Evolutionary conservation across 2,329 filamentous ascomycete species (phyloP).

Genomic region (Graphilbum sp.): DNA sequence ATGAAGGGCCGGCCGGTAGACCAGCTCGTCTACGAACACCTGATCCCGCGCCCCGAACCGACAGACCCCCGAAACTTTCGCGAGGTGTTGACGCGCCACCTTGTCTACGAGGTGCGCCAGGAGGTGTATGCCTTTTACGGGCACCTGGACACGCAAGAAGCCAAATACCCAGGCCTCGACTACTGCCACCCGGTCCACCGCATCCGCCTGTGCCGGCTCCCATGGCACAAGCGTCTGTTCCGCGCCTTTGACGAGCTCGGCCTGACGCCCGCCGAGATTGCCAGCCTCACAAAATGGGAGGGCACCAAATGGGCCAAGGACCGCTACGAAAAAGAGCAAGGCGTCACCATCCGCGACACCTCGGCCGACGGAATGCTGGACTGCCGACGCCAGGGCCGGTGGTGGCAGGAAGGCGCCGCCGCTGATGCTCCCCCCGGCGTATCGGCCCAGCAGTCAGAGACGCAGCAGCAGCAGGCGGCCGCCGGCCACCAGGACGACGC

Average conservation of each 20-base stretch:
- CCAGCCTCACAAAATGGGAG: slow-evolving; percentile 63
- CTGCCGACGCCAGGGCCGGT: slow-evolving; percentile 36
- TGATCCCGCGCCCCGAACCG: slow-evolving; percentile 52
- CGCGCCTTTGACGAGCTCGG: slow-evolving; percentile 55
- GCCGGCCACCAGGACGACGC: too few relatives aligned
- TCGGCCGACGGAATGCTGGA: slow-evolving; percentile 50
- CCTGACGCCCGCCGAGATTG: slow-evolving; percentile 55
- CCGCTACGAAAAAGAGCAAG: slow-evolving; percentile 61
- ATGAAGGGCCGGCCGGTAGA: slow-evolving; percentile 62
- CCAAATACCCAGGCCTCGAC: slow-evolving; percentile 68
- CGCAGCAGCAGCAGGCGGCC: too few relatives aligned
- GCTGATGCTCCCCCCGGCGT: too few relatives aligned
- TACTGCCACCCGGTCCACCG: slow-evolving; percentile 59
- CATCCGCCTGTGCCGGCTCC: slow-evolving; percentile 60
- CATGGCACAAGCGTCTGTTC: slow-evolving; percentile 62
- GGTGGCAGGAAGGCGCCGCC: slow-evolving; percentile 6
- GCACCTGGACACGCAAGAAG: slow-evolving; percentile 62
- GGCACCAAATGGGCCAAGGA: slow-evolving; percentile 72
- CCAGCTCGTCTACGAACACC: slow-evolving; percentile 55
- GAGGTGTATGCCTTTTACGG: slow-evolving; percentile 68
- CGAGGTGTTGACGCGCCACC: slow-evolving; percentile 49
- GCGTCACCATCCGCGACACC: slow-evolving; percentile 52
- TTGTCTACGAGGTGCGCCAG: slow-evolving; percentile 63
- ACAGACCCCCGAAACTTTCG: slow-evolving; percentile 58
- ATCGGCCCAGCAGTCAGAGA: too few relatives aligned